A percentile compares a stretch with the other conserved stretches of the same genome.
These are phyloP conservation scores for Taphrina pruni DNA, from an alignment of 1,139 yeast species.

Conservation along the genomic window DNA sequence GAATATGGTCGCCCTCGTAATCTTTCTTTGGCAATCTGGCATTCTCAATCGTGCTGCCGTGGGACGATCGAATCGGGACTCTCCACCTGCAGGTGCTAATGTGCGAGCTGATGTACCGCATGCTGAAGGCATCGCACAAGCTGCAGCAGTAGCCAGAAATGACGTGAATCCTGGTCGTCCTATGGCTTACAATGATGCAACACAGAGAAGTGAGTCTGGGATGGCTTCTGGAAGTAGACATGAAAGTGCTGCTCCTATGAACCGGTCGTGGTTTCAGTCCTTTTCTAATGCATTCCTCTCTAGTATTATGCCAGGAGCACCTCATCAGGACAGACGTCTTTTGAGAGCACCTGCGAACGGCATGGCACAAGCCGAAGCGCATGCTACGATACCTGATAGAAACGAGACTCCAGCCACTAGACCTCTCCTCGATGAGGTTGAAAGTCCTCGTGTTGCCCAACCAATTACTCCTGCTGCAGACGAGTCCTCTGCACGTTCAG, in stretches of 20 bases:
- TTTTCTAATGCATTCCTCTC: conserved; percentile 15
- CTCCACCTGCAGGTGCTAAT: not conserved
- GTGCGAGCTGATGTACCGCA: conserved; percentile 5
- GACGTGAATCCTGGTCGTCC: not conserved
- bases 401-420: not conserved
- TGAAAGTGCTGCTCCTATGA: not conserved
- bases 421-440: not conserved
- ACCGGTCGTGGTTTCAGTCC: conserved; percentile 9
- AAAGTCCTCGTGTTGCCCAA: not conserved
- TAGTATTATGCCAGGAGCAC: conserved; percentile 18
- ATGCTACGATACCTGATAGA: not conserved
- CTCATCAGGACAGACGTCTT: not conserved
- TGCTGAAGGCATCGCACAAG: not conserved
- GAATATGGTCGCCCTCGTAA: conserved; percentile 21
- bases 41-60: conserved; percentile 9
- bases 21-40: conserved; percentile 40
- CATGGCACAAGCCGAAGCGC: not conserved
- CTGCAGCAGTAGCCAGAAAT: not conserved
- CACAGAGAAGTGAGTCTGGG: not conserved
- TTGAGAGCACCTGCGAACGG: not conserved
- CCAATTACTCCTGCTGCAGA: not conserved
- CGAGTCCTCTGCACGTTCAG: not conserved
- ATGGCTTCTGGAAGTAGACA: not conserved
- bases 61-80: not conserved
- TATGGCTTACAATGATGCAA: not conserved